Evolutionary conservation across 108 stramenopile species (phyloP).

Genomic region (Skeletonema grethae): DNA sequence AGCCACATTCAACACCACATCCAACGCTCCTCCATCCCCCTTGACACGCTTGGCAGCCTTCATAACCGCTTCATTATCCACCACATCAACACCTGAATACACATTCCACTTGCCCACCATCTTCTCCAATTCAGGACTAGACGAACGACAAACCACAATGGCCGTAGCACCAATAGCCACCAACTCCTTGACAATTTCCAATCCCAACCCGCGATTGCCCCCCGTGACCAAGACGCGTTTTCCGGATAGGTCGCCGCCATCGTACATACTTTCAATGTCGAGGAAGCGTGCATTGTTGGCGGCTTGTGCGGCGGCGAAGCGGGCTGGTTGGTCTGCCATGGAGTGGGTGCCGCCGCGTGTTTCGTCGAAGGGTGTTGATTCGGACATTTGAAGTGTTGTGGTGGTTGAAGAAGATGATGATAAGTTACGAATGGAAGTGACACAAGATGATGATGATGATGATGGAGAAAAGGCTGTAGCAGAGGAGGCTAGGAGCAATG

Average conservation of each 20-base stretch:
- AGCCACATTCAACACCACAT: constrained; percentile 87
- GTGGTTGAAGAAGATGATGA: not conserved
- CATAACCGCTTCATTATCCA: constrained; percentile 69
- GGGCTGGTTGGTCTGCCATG: constrained; percentile 75
- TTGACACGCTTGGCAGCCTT: constrained; percentile 70
- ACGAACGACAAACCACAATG: constrained; percentile 68
- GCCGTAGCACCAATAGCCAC: constrained; percentile 78
- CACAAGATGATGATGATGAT: not conserved
- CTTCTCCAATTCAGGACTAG: constrained; percentile 58
- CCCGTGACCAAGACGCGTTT: constrained; percentile 88
- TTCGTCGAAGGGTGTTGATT: constrained; percentile 64
- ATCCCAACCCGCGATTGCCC: constrained; percentile 87
- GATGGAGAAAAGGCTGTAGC: constrained; percentile 1
- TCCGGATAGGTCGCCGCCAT: constrained; percentile 63
- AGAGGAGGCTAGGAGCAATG: not conserved
- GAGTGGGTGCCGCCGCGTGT: constrained; percentile 74
- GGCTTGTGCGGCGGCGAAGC: constrained; percentile 70
- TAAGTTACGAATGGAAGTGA: not conserved
- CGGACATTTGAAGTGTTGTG: not conserved
- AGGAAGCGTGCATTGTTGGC: constrained; percentile 69
- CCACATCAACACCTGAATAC: constrained; percentile 83
- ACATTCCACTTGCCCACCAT: constrained; percentile 74
- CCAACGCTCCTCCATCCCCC: constrained; percentile 68
- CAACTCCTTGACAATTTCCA: constrained; percentile 78
- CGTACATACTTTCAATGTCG: constrained; percentile 71